phyloP scores from a whole-genome alignment of 768 basidiomycete species.

The Agaricus sinodeliciosus region DNA sequence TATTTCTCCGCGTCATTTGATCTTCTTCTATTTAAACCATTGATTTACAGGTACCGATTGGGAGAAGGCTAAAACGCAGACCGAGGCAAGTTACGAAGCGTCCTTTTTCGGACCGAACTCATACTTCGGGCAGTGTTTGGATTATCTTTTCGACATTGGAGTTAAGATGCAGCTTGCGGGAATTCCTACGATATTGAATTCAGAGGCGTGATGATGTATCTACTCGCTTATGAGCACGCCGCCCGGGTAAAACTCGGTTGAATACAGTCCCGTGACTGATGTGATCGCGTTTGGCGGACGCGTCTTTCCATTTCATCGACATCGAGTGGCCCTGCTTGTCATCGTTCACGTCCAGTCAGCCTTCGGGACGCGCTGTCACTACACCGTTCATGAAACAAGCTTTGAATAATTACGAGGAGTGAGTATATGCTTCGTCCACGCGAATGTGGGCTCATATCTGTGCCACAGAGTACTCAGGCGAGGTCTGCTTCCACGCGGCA shows the following conservation, averaged over 20 bases:
- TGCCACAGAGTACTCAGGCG: not conserved
- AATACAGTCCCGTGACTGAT: not conserved
- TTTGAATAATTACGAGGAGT: not conserved
- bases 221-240: not conserved
- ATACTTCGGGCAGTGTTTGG: slow-evolving; percentile 56
- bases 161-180: slow-evolving; percentile 75
- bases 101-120: not conserved
- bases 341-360: no score
- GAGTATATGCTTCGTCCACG: not conserved
- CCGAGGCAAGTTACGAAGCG: slow-evolving; percentile 45
- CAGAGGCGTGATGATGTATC: not conserved
- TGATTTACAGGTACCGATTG: slow-evolving; percentile 50
- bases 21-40: not conserved
- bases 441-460: not conserved
- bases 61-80: slow-evolving; percentile 87
- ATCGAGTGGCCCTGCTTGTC: no score
- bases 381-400: not conserved
- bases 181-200: slow-evolving; percentile 38
- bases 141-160: slow-evolving; percentile 85
- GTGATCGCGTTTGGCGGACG: not conserved
- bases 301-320: not conserved
- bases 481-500: not conserved
- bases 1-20: not conserved
- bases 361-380: not conserved
- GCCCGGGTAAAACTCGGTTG: not conserved